Base-by-base conservation (phyloP, 1,284 basidiomycete genomes). In the Tilletia horrida region DNA sequence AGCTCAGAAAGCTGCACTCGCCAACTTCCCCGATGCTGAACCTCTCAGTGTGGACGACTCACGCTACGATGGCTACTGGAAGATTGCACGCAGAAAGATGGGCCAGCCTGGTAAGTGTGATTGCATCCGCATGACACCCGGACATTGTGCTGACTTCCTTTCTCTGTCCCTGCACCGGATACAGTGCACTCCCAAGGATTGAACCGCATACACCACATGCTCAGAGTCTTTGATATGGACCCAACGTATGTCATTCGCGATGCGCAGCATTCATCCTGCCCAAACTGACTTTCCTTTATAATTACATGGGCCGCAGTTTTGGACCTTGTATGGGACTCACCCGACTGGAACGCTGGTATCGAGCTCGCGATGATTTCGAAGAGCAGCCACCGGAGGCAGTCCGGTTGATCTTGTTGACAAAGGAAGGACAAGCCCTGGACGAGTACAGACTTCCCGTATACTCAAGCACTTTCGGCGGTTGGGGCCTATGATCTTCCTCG, bases 251-350 rank as follows among this genome's bases (percentile, higher is more conserved):
- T 52, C 27, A 27, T 29, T 4, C 27, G 35, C 35, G 11, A 40
- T 40, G 35, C 35, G 35, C 35, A 40, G 35, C 35, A 40, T 40
- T 6, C 35, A 40, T 6, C 6, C 35, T 40, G 35, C 11, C 11
- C 35, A 40, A 40, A 11, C 35, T 40, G 35, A 40, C 35, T 6
- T 40, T 40, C 11, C 11, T 4, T 40, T 40, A n/a, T n/a, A n/a
- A n/a, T n/a, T 11, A 40, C 35, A 6, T 40, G 6, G 35, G n/a
- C 0, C 88, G 89, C 67, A 88, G 91, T 73, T 95, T 89, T 78
- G 93, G 93, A 0, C 93, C 93, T 1, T 92, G 89, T 73, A 85
- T 91, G 52, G 93, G 93, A 1, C 86, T 94, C 59, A 87, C 88
- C 14, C 87, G 93, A 52, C 83, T 96, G 27, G 88, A 93, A 71